Percentiles rank a stretch among this genome's conserved stretches.
Conservation (phyloP, 352 stramenopile species). For the Phytophthora pseudosyringae region DNA sequence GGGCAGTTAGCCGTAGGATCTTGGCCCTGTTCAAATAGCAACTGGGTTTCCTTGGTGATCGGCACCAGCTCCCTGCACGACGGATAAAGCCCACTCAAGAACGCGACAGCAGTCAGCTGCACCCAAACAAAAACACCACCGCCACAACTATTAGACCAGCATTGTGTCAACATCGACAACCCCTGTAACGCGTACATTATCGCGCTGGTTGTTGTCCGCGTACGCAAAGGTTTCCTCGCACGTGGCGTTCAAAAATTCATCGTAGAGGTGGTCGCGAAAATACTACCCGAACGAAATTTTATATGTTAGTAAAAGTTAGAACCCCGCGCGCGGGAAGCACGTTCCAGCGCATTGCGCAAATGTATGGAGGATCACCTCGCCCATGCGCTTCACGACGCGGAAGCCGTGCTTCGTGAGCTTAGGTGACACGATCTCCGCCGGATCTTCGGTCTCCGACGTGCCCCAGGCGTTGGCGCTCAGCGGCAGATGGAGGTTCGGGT, state of each 20-base stretch:
- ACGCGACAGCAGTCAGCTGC: conserved; percentile 70
- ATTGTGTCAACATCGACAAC: neutral
- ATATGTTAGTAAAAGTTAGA: conserved; percentile 3
- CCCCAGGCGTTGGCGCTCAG: conserved; percentile 65
- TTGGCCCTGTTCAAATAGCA: conserved; percentile 82
- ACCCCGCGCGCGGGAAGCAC: neutral
- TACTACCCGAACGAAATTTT: conserved; percentile 48
- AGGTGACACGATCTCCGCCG: conserved; percentile 66
- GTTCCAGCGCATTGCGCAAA: conserved; percentile 1
- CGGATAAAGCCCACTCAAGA: conserved; percentile 62
- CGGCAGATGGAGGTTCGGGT: conserved; percentile 62
- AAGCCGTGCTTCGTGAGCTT: conserved; percentile 84
- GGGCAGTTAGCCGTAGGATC: conserved; percentile 70
- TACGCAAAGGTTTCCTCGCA: conserved; percentile 74
- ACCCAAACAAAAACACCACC: conserved; percentile 1
- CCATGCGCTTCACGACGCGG: conserved; percentile 67
- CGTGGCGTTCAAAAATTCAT: conserved; percentile 57
- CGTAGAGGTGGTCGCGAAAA: conserved; percentile 73
- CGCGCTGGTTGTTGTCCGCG: conserved; percentile 74
- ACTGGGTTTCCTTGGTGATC: conserved; percentile 57
- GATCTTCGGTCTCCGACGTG: conserved; percentile 71
- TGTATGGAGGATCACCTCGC: conserved; percentile 39
- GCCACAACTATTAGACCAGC: neutral
- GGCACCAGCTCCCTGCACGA: conserved; percentile 59
- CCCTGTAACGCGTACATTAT: conserved; percentile 52